Evolutionary conservation across 768 basidiomycete species (phyloP).

Genomic region (Udeniomyces megalosporus): DNA sequence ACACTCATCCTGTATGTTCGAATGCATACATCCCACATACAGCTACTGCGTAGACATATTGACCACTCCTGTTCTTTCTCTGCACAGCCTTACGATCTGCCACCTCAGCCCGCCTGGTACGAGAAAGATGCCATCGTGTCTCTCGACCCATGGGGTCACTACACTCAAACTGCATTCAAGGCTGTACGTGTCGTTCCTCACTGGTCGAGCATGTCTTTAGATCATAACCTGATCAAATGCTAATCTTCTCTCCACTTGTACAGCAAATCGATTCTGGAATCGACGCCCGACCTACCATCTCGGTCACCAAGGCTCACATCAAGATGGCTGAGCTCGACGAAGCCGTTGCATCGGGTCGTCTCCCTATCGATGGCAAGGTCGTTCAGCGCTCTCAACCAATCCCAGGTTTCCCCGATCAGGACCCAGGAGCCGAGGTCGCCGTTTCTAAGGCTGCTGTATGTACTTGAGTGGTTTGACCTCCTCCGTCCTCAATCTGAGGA

Average conservation of each 20-base stretch:
- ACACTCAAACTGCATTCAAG: constrained; percentile 38
- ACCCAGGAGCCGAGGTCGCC: constrained; percentile 67
- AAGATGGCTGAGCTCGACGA: constrained; percentile 83
- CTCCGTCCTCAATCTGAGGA: too few species aligned
- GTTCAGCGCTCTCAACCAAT: constrained; percentile 50
- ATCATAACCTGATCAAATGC: too few species aligned
- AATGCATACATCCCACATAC: too few species aligned
- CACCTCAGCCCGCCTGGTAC: constrained; percentile 60
- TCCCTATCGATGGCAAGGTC: constrained; percentile 65
- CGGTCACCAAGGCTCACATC: constrained; percentile 78
- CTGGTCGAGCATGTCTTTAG: too few species aligned
- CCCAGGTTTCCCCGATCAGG: constrained; percentile 25
- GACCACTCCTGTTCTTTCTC: too few species aligned
- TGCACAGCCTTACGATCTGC: constrained; percentile 50
- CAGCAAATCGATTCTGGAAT: constrained; percentile 37
- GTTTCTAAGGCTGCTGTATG: constrained; percentile 69
- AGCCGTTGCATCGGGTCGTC: constrained; percentile 49
- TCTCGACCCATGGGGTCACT: constrained; percentile 86
- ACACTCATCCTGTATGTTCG: constrained; percentile 47
- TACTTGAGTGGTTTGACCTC: too few species aligned
- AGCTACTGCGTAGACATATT: too few species aligned
- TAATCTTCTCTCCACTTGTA: too few species aligned
- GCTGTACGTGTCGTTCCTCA: constrained; percentile 17
- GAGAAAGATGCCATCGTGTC: constrained; percentile 67
- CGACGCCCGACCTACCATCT: constrained; percentile 82